Evolutionary conservation across 73 alveolate genomes (phyloP), one percentile per base, ranked within the genome.

Genomic region (Paramecium biaurelia): DNA sequence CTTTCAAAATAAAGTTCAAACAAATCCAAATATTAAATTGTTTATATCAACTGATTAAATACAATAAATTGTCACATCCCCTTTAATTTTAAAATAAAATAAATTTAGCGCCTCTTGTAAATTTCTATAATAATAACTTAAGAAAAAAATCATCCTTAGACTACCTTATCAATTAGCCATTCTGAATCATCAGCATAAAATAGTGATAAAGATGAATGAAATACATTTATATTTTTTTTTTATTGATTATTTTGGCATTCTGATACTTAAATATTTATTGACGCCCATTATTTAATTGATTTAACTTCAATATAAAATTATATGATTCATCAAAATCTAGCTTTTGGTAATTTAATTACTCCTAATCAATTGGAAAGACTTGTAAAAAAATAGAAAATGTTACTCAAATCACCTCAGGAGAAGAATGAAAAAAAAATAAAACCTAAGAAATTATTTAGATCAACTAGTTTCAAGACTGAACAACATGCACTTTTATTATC

Each of bases 391-490:
- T 24, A 63, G 26, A 63, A 63, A 63, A 63, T 63, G 26, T 32
- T 63, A 26, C 84, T 63, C 26, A 26, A 32, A 63, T 30, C 84
- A 23, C 84, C 84, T 1, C 12, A 30, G 2, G 21, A 26, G 2
- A 63, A 7, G 20, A 32, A 63, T 30, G 41, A 63, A 6, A 63
- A 63, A 63, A 63, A 30, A 63, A 63, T n/a, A 7, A 63, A 63
- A 26, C 49, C 45, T 63, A 63, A 26, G 15, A 63, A 26, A 15
- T 26, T 26, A 30, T 30, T 30, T 63, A 63, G 84, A 32, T 63
- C 84, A 30, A 63, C 26, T 12, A 63, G 84, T 63, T 63, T 63
- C 47, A 63, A 63, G 84, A 63, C 84, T 30, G 84, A 63, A 32
- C 84, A 12, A 30, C 26, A 63, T 63, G 49, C 84, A 14, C 26